phyloP scores from a whole-genome alignment of 495 filamentous ascomycete species.

The Pseudomonodictys pantanalensis region DNA sequence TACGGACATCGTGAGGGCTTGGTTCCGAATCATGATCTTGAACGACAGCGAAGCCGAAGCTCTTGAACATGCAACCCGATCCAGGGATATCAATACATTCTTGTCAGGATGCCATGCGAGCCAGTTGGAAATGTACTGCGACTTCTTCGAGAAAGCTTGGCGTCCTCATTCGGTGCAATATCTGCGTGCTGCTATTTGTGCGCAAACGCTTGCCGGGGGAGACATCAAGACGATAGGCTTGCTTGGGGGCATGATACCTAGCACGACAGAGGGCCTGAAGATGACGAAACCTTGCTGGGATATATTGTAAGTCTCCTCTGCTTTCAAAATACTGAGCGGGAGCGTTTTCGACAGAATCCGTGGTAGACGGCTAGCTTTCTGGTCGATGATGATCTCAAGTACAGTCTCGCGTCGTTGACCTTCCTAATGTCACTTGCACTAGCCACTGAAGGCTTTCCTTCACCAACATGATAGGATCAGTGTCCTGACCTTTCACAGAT shows the following conservation, averaged over 20 bases:
- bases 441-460: no score
- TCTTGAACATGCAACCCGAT: constrained; percentile 14
- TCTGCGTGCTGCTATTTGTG: constrained; percentile 16
- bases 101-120: constrained; percentile 11
- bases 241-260: constrained; percentile 17
- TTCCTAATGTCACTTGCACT: no score
- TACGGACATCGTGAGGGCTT: constrained; percentile 17
- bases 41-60: constrained; percentile 27
- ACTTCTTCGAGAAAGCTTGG: constrained; percentile 29
- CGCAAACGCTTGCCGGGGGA: constrained; percentile 11
- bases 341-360: no score
- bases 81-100: constrained; percentile 9
- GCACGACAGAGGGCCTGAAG: constrained; percentile 9
- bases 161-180: constrained; percentile 20
- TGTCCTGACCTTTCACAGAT: no score
- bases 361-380: no score
- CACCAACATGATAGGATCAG: no score
- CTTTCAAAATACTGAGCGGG: no score
- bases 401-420: background rate
- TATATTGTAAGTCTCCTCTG: constrained; percentile 2
- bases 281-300: constrained; percentile 25
- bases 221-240: constrained; percentile 8
- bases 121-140: constrained; percentile 15
- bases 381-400: no score
- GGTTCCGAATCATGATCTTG: constrained; percentile 24